Evolutionary conservation across 495 filamentous ascomycete species (phyloP).

Genomic region (Aspergillus mulundensis): DNA sequence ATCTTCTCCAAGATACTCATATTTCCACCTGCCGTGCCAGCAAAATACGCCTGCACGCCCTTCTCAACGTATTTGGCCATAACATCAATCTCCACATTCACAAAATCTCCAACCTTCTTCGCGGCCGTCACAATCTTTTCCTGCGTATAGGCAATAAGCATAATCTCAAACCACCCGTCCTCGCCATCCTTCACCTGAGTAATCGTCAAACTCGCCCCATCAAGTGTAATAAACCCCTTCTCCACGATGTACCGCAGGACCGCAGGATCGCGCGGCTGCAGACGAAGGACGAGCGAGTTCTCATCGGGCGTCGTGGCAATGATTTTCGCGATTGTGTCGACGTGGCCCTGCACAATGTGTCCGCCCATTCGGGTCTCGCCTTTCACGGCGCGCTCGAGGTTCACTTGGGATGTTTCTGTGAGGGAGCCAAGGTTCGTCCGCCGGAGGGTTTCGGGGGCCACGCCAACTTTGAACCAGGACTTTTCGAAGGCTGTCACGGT

Average conservation of each 20-base stretch:
- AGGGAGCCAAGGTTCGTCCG: conserved; percentile 87
- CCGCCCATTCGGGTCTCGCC: conserved; percentile 81
- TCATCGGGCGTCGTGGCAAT: conserved; percentile 67
- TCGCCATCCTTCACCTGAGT: conserved; percentile 68
- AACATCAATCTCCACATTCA: conserved; percentile 98
- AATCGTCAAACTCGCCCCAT: conserved; percentile 94
- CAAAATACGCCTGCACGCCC: conserved; percentile 62
- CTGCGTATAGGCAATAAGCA: conserved; percentile 98
- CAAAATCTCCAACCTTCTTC: conserved; percentile 78
- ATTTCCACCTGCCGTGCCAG: conserved; percentile 45
- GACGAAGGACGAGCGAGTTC: conserved; percentile 81
- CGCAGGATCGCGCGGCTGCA: conserved; percentile 61
- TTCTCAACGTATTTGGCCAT: conserved; percentile 99
- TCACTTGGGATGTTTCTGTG: conserved; percentile 56
- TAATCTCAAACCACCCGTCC: conserved; percentile 92
- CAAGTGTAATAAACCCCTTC: conserved; percentile 94
- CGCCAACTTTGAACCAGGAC: conserved; percentile 80
- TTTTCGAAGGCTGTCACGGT: conserved; percentile 77
- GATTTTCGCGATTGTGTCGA: conserved; percentile 81
- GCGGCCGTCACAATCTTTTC: conserved; percentile 79
- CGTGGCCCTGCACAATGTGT: conserved; percentile 82
- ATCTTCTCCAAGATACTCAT: conserved; percentile 77
- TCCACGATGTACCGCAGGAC: conserved; percentile 84
- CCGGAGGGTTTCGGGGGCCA: conserved; percentile 93
- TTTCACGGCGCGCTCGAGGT: conserved; percentile 89